These are phyloP conservation scores for Papiliotrema fonsecae DNA, from an alignment of 1,284 basidiomycete genomes.

Conservation along the genomic window DNA sequence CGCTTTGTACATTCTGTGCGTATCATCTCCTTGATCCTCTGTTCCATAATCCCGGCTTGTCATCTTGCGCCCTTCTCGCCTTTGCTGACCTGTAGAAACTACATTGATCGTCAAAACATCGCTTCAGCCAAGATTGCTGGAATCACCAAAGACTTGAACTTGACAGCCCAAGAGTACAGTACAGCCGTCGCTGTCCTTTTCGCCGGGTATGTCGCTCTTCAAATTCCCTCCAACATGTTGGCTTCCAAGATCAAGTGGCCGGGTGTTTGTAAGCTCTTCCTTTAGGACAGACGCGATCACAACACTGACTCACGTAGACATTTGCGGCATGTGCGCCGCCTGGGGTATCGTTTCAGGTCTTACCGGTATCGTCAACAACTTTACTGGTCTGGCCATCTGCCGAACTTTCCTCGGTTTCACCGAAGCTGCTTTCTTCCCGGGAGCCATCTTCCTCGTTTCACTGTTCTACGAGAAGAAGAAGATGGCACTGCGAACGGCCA, in stretches of 20 bases:
- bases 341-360: conserved; percentile 40
- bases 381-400: conserved; percentile 30
- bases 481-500: conserved; percentile 33
- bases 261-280: conserved; percentile 26
- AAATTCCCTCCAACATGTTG: conserved; percentile 41
- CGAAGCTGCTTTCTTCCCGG: conserved; percentile 27
- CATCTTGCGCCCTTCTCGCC: not conserved
- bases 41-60: not conserved
- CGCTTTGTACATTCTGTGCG: conserved; percentile 24
- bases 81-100: conserved; percentile 13
- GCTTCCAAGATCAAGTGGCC: conserved; percentile 30
- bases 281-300: not conserved
- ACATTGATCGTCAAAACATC: conserved; percentile 30
- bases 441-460: conserved; percentile 33
- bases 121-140: conserved; percentile 35
- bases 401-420: conserved; percentile 32
- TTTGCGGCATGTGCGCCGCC: conserved; percentile 20
- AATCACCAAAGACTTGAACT: conserved; percentile 23
- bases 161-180: conserved; percentile 37
- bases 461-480: conserved; percentile 33
- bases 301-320: conserved; percentile 8
- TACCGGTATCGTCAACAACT: conserved; percentile 31
- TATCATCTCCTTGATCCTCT: too few species aligned
- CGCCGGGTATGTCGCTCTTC: conserved; percentile 36
- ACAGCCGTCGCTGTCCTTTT: conserved; percentile 48